Percentiles rank a stretch among this genome's conserved stretches.
Evolutionary conservation across 495 filamentous ascomycete genomes (phyloP).

Genomic region (Aspergillus panamensis): DNA sequence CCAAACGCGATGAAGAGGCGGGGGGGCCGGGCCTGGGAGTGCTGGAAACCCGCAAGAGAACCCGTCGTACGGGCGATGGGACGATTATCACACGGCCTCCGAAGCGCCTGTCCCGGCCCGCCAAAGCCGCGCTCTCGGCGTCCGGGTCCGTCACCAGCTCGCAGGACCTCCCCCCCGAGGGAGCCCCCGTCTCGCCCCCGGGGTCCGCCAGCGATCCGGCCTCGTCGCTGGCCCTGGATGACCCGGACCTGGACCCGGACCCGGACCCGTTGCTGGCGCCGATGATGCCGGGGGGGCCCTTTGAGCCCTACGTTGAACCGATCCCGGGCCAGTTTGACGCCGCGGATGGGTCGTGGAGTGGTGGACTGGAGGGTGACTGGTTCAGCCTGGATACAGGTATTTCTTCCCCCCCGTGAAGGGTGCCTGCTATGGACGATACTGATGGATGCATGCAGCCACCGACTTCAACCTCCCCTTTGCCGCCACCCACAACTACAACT

Average conservation of each 20-base stretch:
- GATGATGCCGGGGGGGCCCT: conserved; percentile 34
- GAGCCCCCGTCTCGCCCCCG: conserved; percentile 32
- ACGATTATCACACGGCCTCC: conserved; percentile 47
- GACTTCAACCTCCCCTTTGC: conserved; percentile 58
- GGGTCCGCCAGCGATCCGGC: conserved; percentile 28
- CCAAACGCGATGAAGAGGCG: conserved; percentile 57
- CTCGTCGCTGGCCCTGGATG: conserved; percentile 27
- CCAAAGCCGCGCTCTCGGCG: conserved; percentile 7
- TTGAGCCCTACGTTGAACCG: conserved; percentile 37
- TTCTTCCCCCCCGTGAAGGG: too few species aligned
- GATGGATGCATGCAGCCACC: conserved; percentile 28
- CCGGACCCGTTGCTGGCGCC: conserved; percentile 33
- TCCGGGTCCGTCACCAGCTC: conserved; percentile 20
- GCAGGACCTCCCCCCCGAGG: conserved; percentile 18
- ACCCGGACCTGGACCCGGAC: conserved; percentile 29
- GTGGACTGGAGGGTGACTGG: conserved; percentile 25
- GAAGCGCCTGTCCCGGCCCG: conserved; percentile 22
- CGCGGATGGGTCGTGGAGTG: conserved; percentile 33
- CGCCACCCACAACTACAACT: conserved; percentile 53
- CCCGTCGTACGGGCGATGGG: conserved; percentile 54
- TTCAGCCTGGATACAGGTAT: conserved; percentile 36
- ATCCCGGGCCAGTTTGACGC: conserved; percentile 38
- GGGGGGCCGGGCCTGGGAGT: conserved; percentile 55
- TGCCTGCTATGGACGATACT: too few species aligned
- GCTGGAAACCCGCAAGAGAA: conserved; percentile 58